Base-by-base conservation (phyloP, 2,329 filamentous ascomycete genomes). In the Coccinonectria pachysandricola region DNA sequence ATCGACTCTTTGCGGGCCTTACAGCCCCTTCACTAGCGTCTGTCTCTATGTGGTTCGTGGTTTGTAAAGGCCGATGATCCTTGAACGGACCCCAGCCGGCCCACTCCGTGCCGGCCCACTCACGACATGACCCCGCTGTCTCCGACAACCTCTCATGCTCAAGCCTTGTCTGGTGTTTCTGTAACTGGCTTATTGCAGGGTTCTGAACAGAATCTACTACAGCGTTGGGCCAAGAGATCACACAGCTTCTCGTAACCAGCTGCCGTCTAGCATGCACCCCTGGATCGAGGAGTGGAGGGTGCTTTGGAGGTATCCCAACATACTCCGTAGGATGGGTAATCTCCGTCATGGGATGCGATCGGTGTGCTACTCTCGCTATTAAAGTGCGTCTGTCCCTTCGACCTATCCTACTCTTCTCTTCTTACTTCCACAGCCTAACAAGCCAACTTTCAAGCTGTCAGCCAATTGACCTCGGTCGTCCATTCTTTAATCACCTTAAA, bases 381-480 rank as follows among this genome's bases (percentile, higher is more conserved):
- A 65, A 65, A 64, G 60, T 53, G 49, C 48, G 48, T 41, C 49
- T 43, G 37, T 52, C 55, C n/a, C 53, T 57, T 53, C 45, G 26
- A 34, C 35, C 34, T 34, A 24, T 26, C 14, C 29, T 26, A 15
- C 25, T 41, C 45, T 39, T 42, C 49, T 46, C 45, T 39, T 40
- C 40, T 37, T 46, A 40, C 34, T 37, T 56, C 54, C 37, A 43
- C 59, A 65, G 59, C 61, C 52, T 52, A 39, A 54, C 49, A 53
- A 62, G 56, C 58, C 57, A 53, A 48, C 37, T 45, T 50, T 42
- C 50, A 47, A 52, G 52, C 46, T 48, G 51, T 58, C 57, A 23
- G 22, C 28, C 32, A 35, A 42, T 57, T 68, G 64, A 68, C 63
- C 59, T 65, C 62, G 64, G 65, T 69, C 65, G 65, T 69, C 65